A percentile compares a stretch with the other conserved stretches of the same genome.
These are phyloP conservation scores for Cenococcum geophilum DNA, from an alignment of 495 filamentous ascomycete species.

Conservation along the genomic window DNA sequence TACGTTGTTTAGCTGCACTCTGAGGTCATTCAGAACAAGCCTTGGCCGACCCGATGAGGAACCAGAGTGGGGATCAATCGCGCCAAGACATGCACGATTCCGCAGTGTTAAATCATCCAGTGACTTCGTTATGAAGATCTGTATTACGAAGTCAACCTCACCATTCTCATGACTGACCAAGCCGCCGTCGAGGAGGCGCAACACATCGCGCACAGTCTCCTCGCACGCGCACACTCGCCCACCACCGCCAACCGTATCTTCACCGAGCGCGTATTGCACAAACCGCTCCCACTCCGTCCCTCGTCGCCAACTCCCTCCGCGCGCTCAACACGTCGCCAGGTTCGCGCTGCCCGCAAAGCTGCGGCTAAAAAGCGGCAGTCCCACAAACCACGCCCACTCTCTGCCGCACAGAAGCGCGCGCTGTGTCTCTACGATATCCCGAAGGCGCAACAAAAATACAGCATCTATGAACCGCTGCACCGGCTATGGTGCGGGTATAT, in stretches of 20 bases:
- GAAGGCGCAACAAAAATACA: conserved; percentile 60
- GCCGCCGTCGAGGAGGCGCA: background rate
- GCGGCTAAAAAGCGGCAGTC: conserved; percentile 47
- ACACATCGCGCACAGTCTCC: conserved; percentile 59
- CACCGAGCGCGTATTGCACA: conserved; percentile 72
- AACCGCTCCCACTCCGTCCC: conserved; percentile 72
- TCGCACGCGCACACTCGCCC: conserved; percentile 68
- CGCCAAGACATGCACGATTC: too few species aligned
- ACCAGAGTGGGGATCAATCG: too few species aligned
- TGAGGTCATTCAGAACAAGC: too few species aligned
- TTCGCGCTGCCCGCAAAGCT: conserved; percentile 56
- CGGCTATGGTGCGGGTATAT: conserved; percentile 79
- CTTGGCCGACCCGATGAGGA: too few species aligned
- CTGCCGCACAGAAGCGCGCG: conserved; percentile 69
- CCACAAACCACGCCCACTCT: conserved; percentile 62
- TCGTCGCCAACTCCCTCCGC: conserved; percentile 49
- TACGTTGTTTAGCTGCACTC: too few species aligned
- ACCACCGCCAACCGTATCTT: conserved; percentile 63
- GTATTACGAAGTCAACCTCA: background rate
- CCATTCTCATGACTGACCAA: background rate
- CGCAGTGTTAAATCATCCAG: too few species aligned
- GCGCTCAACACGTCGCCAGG: conserved; percentile 44
- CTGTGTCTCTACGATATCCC: conserved; percentile 70
- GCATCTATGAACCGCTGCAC: conserved; percentile 69
- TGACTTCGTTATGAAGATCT: too few species aligned